These are phyloP conservation scores for Exophiala oligosperma DNA, from an alignment of 2,329 filamentous ascomycete genomes.

Conservation along the genomic window DNA sequence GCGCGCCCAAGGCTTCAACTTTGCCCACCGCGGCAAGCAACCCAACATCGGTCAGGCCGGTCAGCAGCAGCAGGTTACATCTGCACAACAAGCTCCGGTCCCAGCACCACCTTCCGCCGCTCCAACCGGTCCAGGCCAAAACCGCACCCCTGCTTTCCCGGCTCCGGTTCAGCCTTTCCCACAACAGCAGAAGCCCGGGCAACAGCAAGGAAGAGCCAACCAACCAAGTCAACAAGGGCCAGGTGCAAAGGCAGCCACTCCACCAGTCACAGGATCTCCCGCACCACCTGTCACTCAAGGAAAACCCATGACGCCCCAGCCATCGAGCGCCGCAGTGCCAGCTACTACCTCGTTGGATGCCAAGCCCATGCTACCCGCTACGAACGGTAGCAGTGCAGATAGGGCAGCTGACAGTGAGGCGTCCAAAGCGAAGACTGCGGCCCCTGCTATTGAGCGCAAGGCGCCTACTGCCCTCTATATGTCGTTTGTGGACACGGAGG, in stretches of 20 bases:
- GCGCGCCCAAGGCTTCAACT: constrained; percentile 98
- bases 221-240: constrained; percentile 24
- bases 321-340: constrained; percentile 34
- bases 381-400: constrained; percentile 54
- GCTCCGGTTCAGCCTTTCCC: constrained; percentile 38
- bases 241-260: constrained; percentile 22
- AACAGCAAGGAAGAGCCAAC: constrained; percentile 35
- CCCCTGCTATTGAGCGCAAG: constrained; percentile 53
- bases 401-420: constrained; percentile 42
- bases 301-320: constrained; percentile 53
- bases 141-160: constrained; percentile 43
- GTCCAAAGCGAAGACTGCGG: constrained; percentile 62
- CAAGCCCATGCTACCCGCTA: constrained; percentile 41
- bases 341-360: constrained; percentile 34
- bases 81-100: constrained; percentile 1
- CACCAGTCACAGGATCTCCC: constrained; percentile 39
- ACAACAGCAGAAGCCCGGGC: constrained; percentile 34
- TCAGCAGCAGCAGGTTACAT: constrained; percentile 17
- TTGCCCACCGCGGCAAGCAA: constrained; percentile 74
- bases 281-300: constrained; percentile 46
- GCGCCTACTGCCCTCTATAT: constrained; percentile 85
- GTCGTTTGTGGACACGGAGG: constrained; percentile 78
- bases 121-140: constrained; percentile 39
- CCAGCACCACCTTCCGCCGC: constrained; percentile 31
- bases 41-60: constrained; percentile 17